These are phyloP conservation scores for Debaryomycetaceae sp. DNA, from an alignment of 1,139 yeast species.

Conservation along the genomic window DNA sequence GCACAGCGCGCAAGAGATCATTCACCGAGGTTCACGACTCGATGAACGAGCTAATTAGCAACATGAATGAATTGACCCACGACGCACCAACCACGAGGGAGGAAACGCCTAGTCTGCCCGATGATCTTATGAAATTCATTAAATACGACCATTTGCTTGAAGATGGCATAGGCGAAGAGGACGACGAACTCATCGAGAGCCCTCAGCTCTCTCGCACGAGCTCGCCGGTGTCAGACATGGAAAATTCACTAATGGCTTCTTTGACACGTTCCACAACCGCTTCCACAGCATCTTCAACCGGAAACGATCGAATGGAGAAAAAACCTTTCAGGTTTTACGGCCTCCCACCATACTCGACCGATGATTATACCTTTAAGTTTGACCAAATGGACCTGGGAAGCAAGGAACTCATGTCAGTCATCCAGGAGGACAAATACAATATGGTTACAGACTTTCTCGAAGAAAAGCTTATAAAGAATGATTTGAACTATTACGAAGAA, in stretches of 20 bases:
- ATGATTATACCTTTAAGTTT: constrained; percentile 17
- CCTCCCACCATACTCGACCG: constrained; percentile 23
- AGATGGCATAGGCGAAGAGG: constrained; percentile 26
- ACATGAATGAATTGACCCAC: constrained; percentile 27
- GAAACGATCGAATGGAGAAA: constrained; percentile 10
- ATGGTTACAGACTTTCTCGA: constrained; percentile 41
- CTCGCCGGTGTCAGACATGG: constrained; percentile 36
- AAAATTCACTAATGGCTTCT: constrained; percentile 36
- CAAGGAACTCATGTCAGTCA: constrained; percentile 18
- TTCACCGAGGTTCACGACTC: constrained; percentile 23
- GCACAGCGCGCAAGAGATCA: constrained; percentile 24
- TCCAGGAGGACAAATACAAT: constrained; percentile 39
- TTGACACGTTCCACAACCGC: constrained; percentile 47
- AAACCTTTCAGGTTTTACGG: constrained; percentile 22
- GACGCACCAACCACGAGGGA: constrained; percentile 8
- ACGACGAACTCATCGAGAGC: constrained; percentile 26
- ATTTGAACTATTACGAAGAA: constrained; percentile 28
- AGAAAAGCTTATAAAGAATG: constrained; percentile 38
- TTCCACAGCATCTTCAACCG: constrained; percentile 24
- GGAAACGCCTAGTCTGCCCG: constrained; percentile 6
- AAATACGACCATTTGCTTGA: constrained; percentile 15
- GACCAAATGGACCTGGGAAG: constrained; percentile 14
- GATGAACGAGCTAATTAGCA: constrained; percentile 24
- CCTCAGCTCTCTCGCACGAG: constrained; percentile 39
- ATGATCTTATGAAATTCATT: constrained; percentile 17